Conservation (phyloP, 352 stramenopile genomes). For the Phytophthora brassicae region DNA sequence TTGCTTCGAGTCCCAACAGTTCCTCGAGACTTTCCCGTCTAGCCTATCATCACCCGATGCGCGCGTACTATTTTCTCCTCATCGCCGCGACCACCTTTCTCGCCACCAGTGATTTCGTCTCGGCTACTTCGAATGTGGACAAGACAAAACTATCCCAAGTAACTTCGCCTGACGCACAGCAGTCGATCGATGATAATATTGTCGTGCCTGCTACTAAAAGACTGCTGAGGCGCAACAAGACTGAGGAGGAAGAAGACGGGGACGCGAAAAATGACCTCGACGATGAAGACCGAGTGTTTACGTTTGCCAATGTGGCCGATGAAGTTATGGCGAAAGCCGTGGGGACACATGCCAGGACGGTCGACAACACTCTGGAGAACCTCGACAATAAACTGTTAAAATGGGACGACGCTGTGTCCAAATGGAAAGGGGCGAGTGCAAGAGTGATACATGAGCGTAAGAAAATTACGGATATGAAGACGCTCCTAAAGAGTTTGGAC, state of each 20-base stretch:
- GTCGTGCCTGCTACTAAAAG: not conserved
- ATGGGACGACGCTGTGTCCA: not conserved
- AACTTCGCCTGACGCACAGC: not conserved
- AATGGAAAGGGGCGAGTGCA: too few relatives aligned
- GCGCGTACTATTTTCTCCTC: not conserved
- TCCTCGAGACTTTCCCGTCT: not conserved
- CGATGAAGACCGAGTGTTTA: not conserved
- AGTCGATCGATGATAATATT: not conserved
- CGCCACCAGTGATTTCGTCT: not conserved
- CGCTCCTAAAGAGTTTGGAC: too few relatives aligned
- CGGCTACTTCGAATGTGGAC: not conserved
- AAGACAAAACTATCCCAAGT: not conserved
- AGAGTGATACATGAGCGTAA: too few relatives aligned
- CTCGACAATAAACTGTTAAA: not conserved
- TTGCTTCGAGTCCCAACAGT: not conserved
- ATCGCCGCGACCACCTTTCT: not conserved
- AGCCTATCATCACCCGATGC: not conserved
- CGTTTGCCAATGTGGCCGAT: not conserved
- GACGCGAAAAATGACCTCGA: not conserved
- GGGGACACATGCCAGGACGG: not conserved
- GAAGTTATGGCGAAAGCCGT: not conserved
- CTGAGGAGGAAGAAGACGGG: not conserved
- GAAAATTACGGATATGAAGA: too few relatives aligned
- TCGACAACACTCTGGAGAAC: not conserved
- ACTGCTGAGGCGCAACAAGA: not conserved